Base-by-base conservation (phyloP, 495 filamentous ascomycete species). In the Xylaria castorea region DNA sequence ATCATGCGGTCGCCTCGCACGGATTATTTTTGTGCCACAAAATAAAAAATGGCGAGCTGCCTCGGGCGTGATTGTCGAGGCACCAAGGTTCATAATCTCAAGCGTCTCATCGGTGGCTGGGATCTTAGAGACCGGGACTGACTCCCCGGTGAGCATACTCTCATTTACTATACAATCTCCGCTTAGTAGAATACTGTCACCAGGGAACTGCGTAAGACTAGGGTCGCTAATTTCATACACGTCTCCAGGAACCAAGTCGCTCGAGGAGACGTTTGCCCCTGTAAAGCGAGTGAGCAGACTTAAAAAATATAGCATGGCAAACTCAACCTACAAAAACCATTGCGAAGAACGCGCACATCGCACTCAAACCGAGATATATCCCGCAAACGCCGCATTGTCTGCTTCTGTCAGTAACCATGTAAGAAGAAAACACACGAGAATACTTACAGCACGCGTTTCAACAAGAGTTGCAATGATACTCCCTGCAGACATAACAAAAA, bases 141-240 rank as follows among this genome's bases (percentile, higher is more conserved):
- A 98, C 85, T 99, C 97, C 92, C 92, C 92, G 50, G 97, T 99
- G 40, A 99, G 89, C 97, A 99, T 99, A 85, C 95, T 98, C 81
- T 99, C 97, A 79, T 99, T 99, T 72, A 99, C 94, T 73, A 99
- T 98, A 80, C 94, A 97, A 80, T 99, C 97, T 32, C 97, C 97
- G 67, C 93, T 92, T 6, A 99, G 83, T 9, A 99, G 84, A 48
- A 99, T 85, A 79, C 95, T 97, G 82, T 99, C 97, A 77, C 94
- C 94, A 14, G 97, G 97, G 75, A 97, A 93, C 76, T 97, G 92
- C n/a, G 90, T 89, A 36, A 99, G 84, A n/a, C 91, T 95, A 18
- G 95, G 97, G 80, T 99, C 97, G 67, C 96, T 97, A 53, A 98
- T 89, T 82, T 99, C 97, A 79, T 97, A 99, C 5, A 99, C 92